A percentile compares a stretch with the other conserved stretches of the same genome.
Evolutionary conservation across 805 yeast species (phyloP).

Genomic region (Saccharomycopsis synnaedendra): DNA sequence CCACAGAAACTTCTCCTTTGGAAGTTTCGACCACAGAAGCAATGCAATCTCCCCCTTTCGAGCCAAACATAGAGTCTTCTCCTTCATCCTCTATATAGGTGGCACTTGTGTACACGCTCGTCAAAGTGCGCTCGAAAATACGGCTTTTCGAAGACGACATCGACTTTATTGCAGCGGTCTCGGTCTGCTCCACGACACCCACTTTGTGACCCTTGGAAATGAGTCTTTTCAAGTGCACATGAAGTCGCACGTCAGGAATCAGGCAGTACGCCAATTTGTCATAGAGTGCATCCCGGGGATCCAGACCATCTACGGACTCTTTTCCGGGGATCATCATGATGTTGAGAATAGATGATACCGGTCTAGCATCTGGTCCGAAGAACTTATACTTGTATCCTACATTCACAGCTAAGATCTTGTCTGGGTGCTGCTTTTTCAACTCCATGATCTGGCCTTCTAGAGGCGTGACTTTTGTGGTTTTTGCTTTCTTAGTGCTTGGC

Average conservation of each 20-base stretch:
- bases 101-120: conserved; percentile 69
- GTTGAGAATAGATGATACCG: conserved; percentile 53
- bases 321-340: conserved; percentile 69
- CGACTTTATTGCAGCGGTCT: conserved; percentile 65
- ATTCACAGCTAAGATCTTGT: conserved; percentile 69
- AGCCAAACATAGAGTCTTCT: conserved; percentile 18
- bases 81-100: conserved; percentile 52
- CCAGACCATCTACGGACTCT: conserved; percentile 36
- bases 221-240: conserved; percentile 64
- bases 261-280: conserved; percentile 71
- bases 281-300: conserved; percentile 37
- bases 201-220: conserved; percentile 66
- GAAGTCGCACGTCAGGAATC: conserved; percentile 68
- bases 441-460: conserved; percentile 68
- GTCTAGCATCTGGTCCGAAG: conserved; percentile 73
- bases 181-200: conserved; percentile 79
- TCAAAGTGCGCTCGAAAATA: conserved; percentile 57
- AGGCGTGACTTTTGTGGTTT: conserved; percentile 46
- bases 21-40: conserved; percentile 29
- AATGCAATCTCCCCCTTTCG: conserved; percentile 32
- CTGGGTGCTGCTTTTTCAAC: conserved; percentile 47
- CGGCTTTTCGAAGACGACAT: conserved; percentile 37
- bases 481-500: conserved; percentile 6
- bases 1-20: conserved; percentile 28
- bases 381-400: conserved; percentile 89